Evolutionary conservation across 805 yeast genomes (phyloP).

Genomic region (Tetrapisispora namnaoensis): DNA sequence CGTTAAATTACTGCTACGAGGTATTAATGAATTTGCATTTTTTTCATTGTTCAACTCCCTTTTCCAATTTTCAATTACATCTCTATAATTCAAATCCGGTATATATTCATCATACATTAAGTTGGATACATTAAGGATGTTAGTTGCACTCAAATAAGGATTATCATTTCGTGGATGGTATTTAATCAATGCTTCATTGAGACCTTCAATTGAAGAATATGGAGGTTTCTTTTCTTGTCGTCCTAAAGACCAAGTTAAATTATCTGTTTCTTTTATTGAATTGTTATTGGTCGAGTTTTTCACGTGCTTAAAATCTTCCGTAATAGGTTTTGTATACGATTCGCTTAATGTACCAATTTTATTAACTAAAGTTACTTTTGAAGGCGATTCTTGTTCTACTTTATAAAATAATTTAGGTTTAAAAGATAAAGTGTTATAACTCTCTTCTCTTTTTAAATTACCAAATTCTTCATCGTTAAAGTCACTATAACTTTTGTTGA

Average conservation of each 20-base stretch:
- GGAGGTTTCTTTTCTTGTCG: background rate
- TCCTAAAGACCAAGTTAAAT: background rate
- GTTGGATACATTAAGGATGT: constrained; percentile 15
- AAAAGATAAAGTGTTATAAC: constrained; percentile 11
- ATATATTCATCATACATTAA: constrained; percentile 61
- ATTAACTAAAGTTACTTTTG: constrained; percentile 30
- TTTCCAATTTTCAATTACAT: constrained; percentile 42
- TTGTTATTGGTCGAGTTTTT: background rate
- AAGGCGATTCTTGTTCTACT: constrained; percentile 13
- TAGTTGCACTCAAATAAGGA: background rate
- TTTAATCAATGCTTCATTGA: background rate
- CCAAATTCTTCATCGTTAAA: background rate
- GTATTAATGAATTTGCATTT: background rate
- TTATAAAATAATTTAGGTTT: constrained; percentile 18
- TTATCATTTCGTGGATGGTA: background rate
- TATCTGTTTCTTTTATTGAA: constrained; percentile 43
- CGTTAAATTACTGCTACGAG: background rate
- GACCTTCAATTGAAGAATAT: background rate
- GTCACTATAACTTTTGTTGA: background rate
- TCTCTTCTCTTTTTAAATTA: constrained; percentile 1
- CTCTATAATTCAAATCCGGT: constrained; percentile 56
- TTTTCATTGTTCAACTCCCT: constrained; percentile 6
- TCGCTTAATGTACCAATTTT: background rate
- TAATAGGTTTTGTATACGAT: background rate
- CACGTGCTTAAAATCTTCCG: background rate